A percentile compares a stretch with the other conserved stretches of the same genome.
Conservation (phyloP, 202 grass and related monocot species). For the Sporobolus alterniflorus region DNA sequence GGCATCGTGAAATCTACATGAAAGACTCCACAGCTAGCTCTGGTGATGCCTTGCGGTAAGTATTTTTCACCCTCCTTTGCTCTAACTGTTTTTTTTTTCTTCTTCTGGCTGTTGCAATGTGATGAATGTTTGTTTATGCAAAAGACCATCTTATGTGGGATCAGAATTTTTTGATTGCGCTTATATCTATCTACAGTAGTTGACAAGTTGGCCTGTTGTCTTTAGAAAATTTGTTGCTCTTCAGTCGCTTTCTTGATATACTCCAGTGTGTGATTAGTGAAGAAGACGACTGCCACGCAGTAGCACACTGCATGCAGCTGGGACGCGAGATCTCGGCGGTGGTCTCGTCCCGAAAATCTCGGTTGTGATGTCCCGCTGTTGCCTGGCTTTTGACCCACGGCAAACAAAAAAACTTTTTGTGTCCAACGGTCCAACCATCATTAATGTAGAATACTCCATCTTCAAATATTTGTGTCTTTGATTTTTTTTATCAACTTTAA, state of each 20-base stretch:
- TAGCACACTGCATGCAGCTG: background rate
- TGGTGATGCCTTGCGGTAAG: background rate
- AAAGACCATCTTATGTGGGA: background rate
- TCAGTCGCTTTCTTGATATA: constrained; percentile 24
- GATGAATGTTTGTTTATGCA: background rate
- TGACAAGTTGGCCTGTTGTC: background rate
- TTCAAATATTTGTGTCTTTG: too few species aligned
- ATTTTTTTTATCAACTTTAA: too few species aligned
- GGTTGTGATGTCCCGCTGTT: constrained; percentile 46
- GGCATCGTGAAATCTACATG: constrained; percentile 43
- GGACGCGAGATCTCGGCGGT: constrained; percentile 7
- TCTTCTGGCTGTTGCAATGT: background rate
- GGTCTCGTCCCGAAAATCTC: constrained; percentile 60
- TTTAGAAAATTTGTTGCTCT: background rate
- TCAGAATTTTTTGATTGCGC: background rate
- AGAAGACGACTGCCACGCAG: constrained; percentile 17
- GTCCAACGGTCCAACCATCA: too few species aligned
- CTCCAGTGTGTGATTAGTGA: background rate
- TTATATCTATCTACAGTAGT: background rate
- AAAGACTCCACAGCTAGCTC: constrained; percentile 35
- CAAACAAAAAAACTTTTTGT: background rate
- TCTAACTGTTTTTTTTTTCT: too few species aligned
- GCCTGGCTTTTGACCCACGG: constrained; percentile 8
- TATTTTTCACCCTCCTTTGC: background rate
- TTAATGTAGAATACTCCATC: too few species aligned